Base-by-base conservation (phyloP, 441 rosid genomes). In the Eutrema salsugineum region DNA sequence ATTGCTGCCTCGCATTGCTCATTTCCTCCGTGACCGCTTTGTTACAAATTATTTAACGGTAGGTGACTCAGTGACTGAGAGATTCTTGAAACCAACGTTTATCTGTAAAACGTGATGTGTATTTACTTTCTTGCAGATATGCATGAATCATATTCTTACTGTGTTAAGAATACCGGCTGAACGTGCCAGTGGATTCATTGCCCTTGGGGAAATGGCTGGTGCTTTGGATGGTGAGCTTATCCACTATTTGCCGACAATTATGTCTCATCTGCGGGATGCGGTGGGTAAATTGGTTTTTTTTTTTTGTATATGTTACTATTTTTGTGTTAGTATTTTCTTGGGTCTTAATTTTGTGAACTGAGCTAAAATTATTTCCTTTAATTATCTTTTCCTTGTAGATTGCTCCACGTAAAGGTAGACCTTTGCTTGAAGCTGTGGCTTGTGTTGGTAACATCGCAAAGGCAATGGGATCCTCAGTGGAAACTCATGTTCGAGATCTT, bases 141-240 rank as follows among this genome's bases (percentile, higher is more conserved):
- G 99, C 93, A 96, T 96, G 99, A 74, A 83, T 79, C 98, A 96
- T 82, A 94, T 96, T 78, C 89, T 96, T 69, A 79, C 97, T 6
- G 99, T 96, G 81, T 79, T 96, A 70, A 84, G 85, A 79, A 80
- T 79, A 67, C 97, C 97, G 22, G 97, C 97, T 79, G 99, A 96
- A 77, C 96, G 99, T 66, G 98, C 94, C 58, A 96, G 98, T 80
- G 99, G 98, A 50, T 96, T 96, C 81, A 83, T 89, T 74, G 99
- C 99, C 71, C 97, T 96, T 55, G 99, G 99, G 58, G 99, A 96
- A 86, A 96, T 96, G 99, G 99, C 99, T 59, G 99, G 99, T 83
- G 99, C 99, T 79, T 81, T 96, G 84, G 99, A 96, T 68, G 99
- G 99, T 78, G 97, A 94, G 76, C 99, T 96, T 80, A 78, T 83